Conservation (phyloP, 768 basidiomycete genomes). For the Lactarius vividus region DNA sequence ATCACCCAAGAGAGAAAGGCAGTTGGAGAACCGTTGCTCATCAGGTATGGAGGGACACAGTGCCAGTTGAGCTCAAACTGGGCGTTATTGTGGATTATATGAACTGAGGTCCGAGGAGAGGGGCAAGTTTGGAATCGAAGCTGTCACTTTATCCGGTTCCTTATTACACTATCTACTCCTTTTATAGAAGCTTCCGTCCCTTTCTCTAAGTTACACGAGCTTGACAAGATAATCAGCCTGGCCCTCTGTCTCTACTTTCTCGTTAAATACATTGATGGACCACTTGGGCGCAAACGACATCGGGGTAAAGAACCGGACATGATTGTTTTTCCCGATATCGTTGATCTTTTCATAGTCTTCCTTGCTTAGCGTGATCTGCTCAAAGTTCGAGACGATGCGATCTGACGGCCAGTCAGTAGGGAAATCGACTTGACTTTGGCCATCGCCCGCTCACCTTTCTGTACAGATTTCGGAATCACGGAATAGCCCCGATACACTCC, state of each 20-base stretch:
- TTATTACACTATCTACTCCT: background rate
- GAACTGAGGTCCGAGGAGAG: background rate
- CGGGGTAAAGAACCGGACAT: conserved; percentile 62
- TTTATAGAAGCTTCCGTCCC: background rate
- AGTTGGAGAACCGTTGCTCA: conserved; percentile 72
- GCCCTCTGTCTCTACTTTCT: conserved; percentile 47
- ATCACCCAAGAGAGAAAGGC: conserved; percentile 78
- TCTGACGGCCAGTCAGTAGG: conserved; percentile 32
- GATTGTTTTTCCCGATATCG: conserved; percentile 48
- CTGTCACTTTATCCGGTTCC: background rate
- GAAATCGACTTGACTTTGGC: background rate
- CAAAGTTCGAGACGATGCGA: conserved; percentile 74
- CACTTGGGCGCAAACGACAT: conserved; percentile 56
- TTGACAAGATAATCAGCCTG: conserved; percentile 6
- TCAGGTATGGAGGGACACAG: conserved; percentile 32
- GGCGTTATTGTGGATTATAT: background rate
- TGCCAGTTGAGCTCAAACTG: background rate
- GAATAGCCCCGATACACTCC: conserved; percentile 69
- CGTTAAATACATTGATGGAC: conserved; percentile 71
- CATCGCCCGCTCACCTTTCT: conserved; percentile 41
- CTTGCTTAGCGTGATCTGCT: conserved; percentile 63
- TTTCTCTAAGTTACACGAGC: background rate
- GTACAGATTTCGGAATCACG: conserved; percentile 83
- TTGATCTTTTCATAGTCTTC: conserved; percentile 64
- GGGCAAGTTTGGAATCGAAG: background rate